Base-by-base conservation (phyloP, 2,329 filamentous ascomycete genomes). In the Colletotrichum endophyticum region DNA sequence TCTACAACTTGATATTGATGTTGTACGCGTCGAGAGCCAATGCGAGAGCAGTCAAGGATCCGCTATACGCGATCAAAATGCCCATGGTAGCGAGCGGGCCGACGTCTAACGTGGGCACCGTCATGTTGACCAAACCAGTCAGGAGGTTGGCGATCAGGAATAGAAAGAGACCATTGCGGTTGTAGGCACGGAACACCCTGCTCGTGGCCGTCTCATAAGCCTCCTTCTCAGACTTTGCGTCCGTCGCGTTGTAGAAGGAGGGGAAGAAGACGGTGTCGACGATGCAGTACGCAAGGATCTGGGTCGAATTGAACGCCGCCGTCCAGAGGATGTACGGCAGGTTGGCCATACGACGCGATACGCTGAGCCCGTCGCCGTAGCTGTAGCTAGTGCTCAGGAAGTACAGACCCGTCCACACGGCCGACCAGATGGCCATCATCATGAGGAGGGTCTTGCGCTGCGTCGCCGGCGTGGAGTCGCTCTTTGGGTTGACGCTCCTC, bases 321-420 rank as follows among this genome's bases (percentile, higher is more conserved):
- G 98, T 94, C 96, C 96, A 99, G 61, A 98, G 88, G 59, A 99
- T 91, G 83, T 99, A 99, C 0, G 97, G 96, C 78, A 98, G 89
- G 81, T 99, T 99, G 11, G 96, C 97, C 73, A 99, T 88, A 1
- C 97, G 93, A 25, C 97, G 94, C 8, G 97, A 99, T 9, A 98
- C 95, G 16, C 89, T 89, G 32, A 98, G 88, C 8, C 92, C 92
- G 39, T 95, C 89, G 8, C 95, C 96, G 78, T 94, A 94, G 13
- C 85, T 86, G 81, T 93, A 94, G 80, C 90, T 91, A 2, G 94
- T 95, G 39, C 92, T 90, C 30, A 95, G 80, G 67, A 91, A 87
- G 85, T 96, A 98, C 15, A 98, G 87, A 1, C 87, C 85, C 4
- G 88, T 89, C 95, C 96, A 98, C 66, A 93, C 84, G 2, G 87